Evolutionary conservation across 2,329 filamentous ascomycete genomes (phyloP).

Genomic region (Scytalidium lignicola): DNA sequence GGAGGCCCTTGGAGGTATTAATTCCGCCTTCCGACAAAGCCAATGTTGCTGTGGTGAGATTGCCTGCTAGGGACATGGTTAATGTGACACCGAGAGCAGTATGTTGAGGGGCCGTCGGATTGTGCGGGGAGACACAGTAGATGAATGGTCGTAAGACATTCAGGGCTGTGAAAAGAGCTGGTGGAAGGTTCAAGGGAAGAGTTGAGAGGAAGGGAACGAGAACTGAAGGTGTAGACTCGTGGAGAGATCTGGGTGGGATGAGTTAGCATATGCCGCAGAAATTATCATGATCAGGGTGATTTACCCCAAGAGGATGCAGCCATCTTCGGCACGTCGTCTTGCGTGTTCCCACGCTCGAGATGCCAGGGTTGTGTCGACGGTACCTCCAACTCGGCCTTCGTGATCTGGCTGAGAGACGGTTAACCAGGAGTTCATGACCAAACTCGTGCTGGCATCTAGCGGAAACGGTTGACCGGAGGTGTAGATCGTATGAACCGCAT

Average conservation of each 20-base stretch:
- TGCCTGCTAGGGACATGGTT: constrained; percentile 75
- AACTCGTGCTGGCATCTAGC: constrained; percentile 82
- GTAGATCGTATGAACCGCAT: constrained; percentile 87
- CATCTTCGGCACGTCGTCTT: constrained; percentile 87
- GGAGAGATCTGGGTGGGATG: constrained; percentile 62
- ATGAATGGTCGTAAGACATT: constrained; percentile 82
- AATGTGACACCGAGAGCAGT: constrained; percentile 76
- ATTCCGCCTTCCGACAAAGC: constrained; percentile 83
- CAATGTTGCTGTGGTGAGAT: constrained; percentile 68
- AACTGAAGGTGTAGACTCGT: constrained; percentile 81
- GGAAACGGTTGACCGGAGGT: constrained; percentile 75
- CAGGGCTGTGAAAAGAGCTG: constrained; percentile 70
- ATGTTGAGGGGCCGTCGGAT: constrained; percentile 78
- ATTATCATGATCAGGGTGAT: constrained; percentile 24
- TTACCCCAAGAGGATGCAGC: constrained; percentile 84
- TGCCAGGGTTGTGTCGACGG: constrained; percentile 74
- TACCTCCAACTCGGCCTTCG: constrained; percentile 67
- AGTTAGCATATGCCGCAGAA: background rate
- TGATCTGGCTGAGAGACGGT: constrained; percentile 68
- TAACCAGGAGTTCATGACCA: constrained; percentile 94
- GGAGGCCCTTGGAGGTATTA: constrained; percentile 73
- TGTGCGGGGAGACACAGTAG: constrained; percentile 80
- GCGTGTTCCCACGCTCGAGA: constrained; percentile 94
- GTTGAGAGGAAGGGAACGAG: constrained; percentile 75
- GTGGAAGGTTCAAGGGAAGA: constrained; percentile 74